Evolutionary conservation across 1,139 yeast species (phyloP).

Genomic region (Lizanozyma gosingica): DNA sequence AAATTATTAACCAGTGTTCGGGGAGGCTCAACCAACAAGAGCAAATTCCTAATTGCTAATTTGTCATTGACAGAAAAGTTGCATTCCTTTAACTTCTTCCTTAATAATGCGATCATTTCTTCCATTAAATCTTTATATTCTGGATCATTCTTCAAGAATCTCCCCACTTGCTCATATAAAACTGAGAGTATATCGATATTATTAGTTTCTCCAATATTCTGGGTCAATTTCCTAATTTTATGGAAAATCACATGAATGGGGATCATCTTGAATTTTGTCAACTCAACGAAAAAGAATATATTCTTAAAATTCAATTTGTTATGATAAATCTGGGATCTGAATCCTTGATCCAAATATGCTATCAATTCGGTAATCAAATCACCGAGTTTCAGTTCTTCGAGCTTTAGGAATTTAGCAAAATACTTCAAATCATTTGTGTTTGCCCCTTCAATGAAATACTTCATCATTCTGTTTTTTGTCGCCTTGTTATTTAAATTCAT

Average conservation of each 20-base stretch:
- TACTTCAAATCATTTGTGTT: slow-evolving; percentile 36
- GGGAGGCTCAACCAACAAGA: slow-evolving; percentile 58
- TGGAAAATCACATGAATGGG: slow-evolving; percentile 68
- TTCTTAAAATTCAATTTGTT: slow-evolving; percentile 46
- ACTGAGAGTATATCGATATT: slow-evolving; percentile 60
- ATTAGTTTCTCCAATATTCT: slow-evolving; percentile 41
- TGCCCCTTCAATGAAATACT: slow-evolving; percentile 37
- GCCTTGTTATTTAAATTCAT: slow-evolving; percentile 60
- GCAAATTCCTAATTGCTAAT: slow-evolving; percentile 51
- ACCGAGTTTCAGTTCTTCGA: slow-evolving; percentile 39
- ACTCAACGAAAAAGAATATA: slow-evolving; percentile 60
- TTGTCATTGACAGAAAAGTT: slow-evolving; percentile 48
- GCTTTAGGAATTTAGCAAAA: slow-evolving; percentile 63
- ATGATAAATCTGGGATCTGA: slow-evolving; percentile 50
- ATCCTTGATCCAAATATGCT: slow-evolving; percentile 47
- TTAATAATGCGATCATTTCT: slow-evolving; percentile 53
- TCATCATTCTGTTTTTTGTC: slow-evolving; percentile 52
- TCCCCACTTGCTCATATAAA: slow-evolving; percentile 62
- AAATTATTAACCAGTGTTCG: slow-evolving; percentile 18
- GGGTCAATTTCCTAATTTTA: slow-evolving; percentile 49
- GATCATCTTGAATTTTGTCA: slow-evolving; percentile 69
- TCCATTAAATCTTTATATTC: slow-evolving; percentile 54
- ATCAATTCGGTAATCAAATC: slow-evolving; percentile 51
- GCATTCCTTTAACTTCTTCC: slow-evolving; percentile 40
- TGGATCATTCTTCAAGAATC: slow-evolving; percentile 52